phyloP scores from a whole-genome alignment of 441 rosid species.

The Aquilaria agallochum region DNA sequence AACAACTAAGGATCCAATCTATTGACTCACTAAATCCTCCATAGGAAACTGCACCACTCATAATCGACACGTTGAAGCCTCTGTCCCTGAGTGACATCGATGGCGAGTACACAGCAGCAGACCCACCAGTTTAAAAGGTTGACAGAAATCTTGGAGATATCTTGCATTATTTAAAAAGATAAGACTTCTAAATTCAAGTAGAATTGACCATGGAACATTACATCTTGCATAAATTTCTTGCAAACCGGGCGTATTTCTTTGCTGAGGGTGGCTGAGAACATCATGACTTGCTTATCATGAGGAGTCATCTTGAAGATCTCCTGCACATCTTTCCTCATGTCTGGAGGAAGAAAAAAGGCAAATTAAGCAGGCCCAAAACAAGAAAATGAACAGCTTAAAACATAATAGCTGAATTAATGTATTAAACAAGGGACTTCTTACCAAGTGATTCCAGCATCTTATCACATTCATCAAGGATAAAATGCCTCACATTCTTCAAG shows the following conservation, averaged over 20 bases:
- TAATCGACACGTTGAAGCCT: constrained; percentile 15
- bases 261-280: constrained; percentile 99
- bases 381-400: background rate
- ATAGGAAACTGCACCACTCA: constrained; percentile 16
- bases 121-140: constrained; percentile 23
- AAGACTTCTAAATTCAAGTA: constrained; percentile 54
- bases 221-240: constrained; percentile 99
- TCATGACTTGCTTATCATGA: constrained; percentile 98
- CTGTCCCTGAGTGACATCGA: constrained; percentile 14
- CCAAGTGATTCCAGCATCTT: constrained; percentile 99
- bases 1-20: background rate
- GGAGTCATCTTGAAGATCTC: constrained; percentile 99
- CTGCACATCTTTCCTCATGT: constrained; percentile 97
- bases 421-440: constrained; percentile 14
- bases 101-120: constrained; percentile 13
- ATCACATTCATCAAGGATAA: constrained; percentile 98
- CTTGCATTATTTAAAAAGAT: constrained; percentile 39
- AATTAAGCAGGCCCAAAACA: background rate
- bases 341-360: constrained; percentile 32
- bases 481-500: constrained; percentile 98
- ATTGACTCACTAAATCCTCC: constrained; percentile 9
- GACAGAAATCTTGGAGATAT: constrained; percentile 30
- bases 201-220: constrained; percentile 71
- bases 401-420: background rate
- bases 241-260: constrained; percentile 99